Base-by-base conservation (phyloP, 192 early-diverging fungal species). In the Geranomyces michiganensis region DNA sequence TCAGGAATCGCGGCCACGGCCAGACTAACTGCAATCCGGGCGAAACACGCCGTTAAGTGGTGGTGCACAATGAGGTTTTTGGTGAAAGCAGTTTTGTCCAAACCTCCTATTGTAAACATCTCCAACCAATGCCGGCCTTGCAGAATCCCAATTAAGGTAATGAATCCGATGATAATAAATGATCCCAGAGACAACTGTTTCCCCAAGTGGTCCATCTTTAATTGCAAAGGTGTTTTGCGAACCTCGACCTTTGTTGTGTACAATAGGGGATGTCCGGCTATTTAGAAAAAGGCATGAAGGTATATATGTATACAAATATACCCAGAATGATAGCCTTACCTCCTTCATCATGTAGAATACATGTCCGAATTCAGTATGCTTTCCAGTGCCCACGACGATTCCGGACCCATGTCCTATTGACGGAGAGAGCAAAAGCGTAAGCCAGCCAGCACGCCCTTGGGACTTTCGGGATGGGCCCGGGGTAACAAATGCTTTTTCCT, bases 1-100 rank as follows among this genome's bases (percentile, higher is more conserved):
- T 97, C 95, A 27, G 96, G 96, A 69, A 99, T 97, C n/a, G 95
- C 94, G 21, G 96, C 96, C 0, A 99, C 96, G 0, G 95, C 95
- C 63, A 99, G 85, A 85, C 87, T 90, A 24, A 94, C 91, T 87
- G 64, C 45, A 55, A 47, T 10, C 10, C 19, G 46, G 12, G 19
- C 46, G 19, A 66, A 22, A 30, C 32, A 24, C 44, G 51, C 10
- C 65, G 69, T 65, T 24, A 76, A 1, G 33, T 17, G 65, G 9
- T 33, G 30, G 43, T 19, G n/a, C 7, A 15, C 51, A 53, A 15
- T 7, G n/a, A 53, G 19, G 19, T 17, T 7, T 27, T 65, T 15
- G 12, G 41, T 56, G 7, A 22, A 66, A 22, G 22, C 17, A 48
- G 19, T n/a, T 33, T 9, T 19, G 74, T 68, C 13, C 67, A 14